Conservation (phyloP, 108 stramenopile species). For the Fragilariopsis cylindrus region DNA sequence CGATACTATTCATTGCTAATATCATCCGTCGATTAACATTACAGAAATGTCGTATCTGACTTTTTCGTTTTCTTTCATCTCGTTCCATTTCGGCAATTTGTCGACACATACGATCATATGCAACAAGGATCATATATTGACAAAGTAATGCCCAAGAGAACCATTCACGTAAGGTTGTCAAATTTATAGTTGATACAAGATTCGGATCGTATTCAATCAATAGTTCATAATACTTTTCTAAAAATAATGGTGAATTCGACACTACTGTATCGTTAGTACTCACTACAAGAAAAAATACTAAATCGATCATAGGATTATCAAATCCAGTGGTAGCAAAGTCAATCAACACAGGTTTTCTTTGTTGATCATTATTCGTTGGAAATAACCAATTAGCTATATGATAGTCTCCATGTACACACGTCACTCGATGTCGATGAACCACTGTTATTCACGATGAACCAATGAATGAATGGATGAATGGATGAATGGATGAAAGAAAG, state of each 20-base stretch:
- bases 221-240: slow-evolving; percentile 12
- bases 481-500: too few species aligned
- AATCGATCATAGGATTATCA: slow-evolving; percentile 49
- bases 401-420: slow-evolving; percentile 37
- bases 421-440: slow-evolving; percentile 22
- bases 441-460: background rate
- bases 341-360: slow-evolving; percentile 29
- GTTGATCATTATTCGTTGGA: slow-evolving; percentile 15
- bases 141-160: slow-evolving; percentile 39
- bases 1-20: slow-evolving; percentile 10
- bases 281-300: slow-evolving; percentile 52
- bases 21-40: slow-evolving; percentile 28
- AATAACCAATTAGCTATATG: slow-evolving; percentile 34
- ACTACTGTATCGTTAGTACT: slow-evolving; percentile 24
- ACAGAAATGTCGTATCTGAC: slow-evolving; percentile 16
- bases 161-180: slow-evolving; percentile 26
- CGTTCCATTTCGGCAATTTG: slow-evolving; percentile 19
- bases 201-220: slow-evolving; percentile 13
- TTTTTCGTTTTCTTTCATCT: slow-evolving; percentile 3
- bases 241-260: background rate
- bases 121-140: slow-evolving; percentile 43
- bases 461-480: too few species aligned
- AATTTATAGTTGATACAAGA: slow-evolving; percentile 11
- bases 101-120: slow-evolving; percentile 39
- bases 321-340: slow-evolving; percentile 49